Evolutionary conservation across 495 filamentous ascomycete genomes (phyloP).

Genomic region (Neurospora pannonica): DNA sequence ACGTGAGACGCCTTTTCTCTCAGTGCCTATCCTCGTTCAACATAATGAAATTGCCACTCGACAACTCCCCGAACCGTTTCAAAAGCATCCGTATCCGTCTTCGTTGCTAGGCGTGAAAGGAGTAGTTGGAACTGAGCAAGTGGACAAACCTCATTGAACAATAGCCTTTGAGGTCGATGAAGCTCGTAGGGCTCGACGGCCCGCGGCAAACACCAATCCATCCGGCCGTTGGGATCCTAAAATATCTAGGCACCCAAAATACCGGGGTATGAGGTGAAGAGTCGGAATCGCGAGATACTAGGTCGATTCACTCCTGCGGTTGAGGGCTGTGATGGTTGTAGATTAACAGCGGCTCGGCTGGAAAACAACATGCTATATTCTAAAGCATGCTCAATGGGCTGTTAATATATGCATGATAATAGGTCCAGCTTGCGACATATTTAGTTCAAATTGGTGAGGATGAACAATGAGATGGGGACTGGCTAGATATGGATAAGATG

Average conservation of each 20-base stretch:
- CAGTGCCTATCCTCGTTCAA: neutral
- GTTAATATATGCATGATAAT: neutral
- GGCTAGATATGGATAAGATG: neutral
- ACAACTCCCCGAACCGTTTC: neutral
- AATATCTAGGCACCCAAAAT: neutral
- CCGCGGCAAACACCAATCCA: neutral
- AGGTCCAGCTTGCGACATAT: neutral
- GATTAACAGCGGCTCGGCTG: neutral
- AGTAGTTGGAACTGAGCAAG: neutral
- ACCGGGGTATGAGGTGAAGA: neutral
- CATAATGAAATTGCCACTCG: neutral
- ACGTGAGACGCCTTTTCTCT: slow-evolving; percentile 5
- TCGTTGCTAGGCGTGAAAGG: neutral
- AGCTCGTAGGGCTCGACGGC: neutral
- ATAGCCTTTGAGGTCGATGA: neutral
- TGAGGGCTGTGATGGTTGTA: neutral
- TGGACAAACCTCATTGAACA: neutral
- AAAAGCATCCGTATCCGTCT: neutral
- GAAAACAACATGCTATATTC: neutral
- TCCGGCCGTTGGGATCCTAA: neutral
- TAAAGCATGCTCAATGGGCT: neutral
- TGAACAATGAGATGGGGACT: neutral
- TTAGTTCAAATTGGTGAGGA: neutral
- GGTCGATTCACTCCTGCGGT: neutral
- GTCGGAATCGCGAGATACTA: neutral